A percentile compares a stretch with the other conserved stretches of the same genome.
These are phyloP conservation scores for Mallotus repandus DNA, from an alignment of 441 rosid genomes.

Conservation along the genomic window DNA sequence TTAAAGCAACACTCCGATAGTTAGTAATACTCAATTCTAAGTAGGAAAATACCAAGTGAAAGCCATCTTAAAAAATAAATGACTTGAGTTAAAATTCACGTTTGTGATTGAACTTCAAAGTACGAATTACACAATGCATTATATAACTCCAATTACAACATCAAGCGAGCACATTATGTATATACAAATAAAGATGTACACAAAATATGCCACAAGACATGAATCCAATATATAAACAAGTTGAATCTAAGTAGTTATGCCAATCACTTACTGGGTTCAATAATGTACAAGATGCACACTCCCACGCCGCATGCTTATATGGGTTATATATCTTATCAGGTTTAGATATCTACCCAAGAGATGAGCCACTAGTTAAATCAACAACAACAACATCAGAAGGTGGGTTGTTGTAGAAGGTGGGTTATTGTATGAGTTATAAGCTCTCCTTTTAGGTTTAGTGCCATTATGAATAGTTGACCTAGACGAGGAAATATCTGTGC, in stretches of 20 bases:
- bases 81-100: neutral
- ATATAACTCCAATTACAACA: neutral
- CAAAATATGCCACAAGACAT: neutral
- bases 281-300: slow-evolving; percentile 71
- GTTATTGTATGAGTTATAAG: slow-evolving; percentile 11
- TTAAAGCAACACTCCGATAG: neutral
- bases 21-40: neutral
- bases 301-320: slow-evolving; percentile 53
- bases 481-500: slow-evolving; percentile 28
- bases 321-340: slow-evolving; percentile 22
- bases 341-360: slow-evolving; percentile 25
- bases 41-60: neutral
- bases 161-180: neutral
- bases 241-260: neutral
- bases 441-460: slow-evolving; percentile 33
- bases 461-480: slow-evolving; percentile 21
- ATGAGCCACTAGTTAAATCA: slow-evolving; percentile 27
- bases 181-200: neutral
- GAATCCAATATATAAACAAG: neutral
- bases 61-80: neutral
- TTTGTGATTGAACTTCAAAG: neutral
- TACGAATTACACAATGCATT: neutral
- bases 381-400: slow-evolving; percentile 24
- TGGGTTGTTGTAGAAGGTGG: slow-evolving; percentile 8
- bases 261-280: slow-evolving; percentile 65